These are phyloP conservation scores for Meyerozyma sp. DNA, from an alignment of 1,139 yeast genomes.

Conservation along the genomic window DNA sequence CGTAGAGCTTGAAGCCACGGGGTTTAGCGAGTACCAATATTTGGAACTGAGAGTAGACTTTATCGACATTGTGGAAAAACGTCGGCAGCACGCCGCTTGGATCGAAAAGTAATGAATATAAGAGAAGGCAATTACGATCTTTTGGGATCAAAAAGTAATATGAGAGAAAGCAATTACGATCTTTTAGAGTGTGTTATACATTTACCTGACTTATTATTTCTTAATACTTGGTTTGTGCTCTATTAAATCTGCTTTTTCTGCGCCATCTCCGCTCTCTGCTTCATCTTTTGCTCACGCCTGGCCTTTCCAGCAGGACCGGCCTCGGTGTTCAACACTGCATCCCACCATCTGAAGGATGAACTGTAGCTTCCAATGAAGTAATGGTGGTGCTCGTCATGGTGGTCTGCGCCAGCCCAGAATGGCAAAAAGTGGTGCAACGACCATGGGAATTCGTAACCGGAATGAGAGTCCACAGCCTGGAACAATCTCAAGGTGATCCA, in stretches of 20 bases:
- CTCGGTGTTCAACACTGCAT: slow-evolving; percentile 74
- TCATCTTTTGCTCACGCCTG: slow-evolving; percentile 56
- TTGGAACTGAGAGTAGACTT: slow-evolving; percentile 41
- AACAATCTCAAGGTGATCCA: slow-evolving; percentile 88
- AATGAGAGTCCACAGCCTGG: slow-evolving; percentile 95
- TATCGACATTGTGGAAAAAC: slow-evolving; percentile 36
- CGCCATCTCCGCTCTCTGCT: slow-evolving; percentile 35
- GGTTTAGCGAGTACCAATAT: slow-evolving; percentile 38
- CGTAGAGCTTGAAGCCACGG: slow-evolving; percentile 36
- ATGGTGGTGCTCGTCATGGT: slow-evolving; percentile 94
- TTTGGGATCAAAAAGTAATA: too few species aligned
- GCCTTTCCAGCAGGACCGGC: slow-evolving; percentile 66
- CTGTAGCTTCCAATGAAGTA: slow-evolving; percentile 92
- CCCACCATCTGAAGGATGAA: slow-evolving; percentile 94
- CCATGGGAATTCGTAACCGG: slow-evolving; percentile 97
- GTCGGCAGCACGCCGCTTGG: slow-evolving; percentile 41
- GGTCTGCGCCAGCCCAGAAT: slow-evolving; percentile 98
- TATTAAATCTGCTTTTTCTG: slow-evolving; percentile 5
- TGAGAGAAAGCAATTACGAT: too few species aligned
- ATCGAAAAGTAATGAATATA: neutral
- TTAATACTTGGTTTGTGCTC: neutral
- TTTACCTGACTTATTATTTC: too few species aligned
- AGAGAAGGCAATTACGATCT: too few species aligned
- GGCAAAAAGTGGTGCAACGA: slow-evolving; percentile 87
- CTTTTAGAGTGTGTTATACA: too few species aligned